phyloP scores from a whole-genome alignment of 2,329 filamentous ascomycete species.

The Helotiales sp. region DNA sequence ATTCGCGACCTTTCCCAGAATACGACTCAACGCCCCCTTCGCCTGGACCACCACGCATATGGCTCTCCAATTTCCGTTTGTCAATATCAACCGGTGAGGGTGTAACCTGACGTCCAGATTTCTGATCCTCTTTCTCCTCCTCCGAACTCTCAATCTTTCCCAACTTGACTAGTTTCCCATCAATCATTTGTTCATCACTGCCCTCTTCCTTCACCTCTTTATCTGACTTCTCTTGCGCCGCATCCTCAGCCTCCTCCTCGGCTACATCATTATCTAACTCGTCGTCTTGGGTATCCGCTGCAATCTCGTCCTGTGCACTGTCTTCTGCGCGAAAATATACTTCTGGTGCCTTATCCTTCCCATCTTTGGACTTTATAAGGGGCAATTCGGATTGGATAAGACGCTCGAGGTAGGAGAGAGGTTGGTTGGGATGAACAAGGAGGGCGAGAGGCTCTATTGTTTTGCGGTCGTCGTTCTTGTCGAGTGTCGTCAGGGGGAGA shows the following conservation, averaged over 20 bases:
- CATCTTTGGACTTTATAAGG: conserved; percentile 58
- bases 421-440: conserved; percentile 85
- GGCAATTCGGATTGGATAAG: conserved; percentile 84
- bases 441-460: conserved; percentile 82
- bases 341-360: conserved; percentile 68
- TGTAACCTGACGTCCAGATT: conserved; percentile 13
- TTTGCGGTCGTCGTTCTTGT: conserved; percentile 60
- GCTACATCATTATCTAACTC: conserved; percentile 31
- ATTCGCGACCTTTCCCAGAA: conserved; percentile 66
- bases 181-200: conserved; percentile 49
- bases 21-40: conserved; percentile 68
- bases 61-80: conserved; percentile 30
- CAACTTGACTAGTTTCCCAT: conserved; percentile 42
- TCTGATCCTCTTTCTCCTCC: conserved; percentile 29
- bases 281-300: conserved; percentile 39
- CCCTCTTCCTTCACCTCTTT: conserved; percentile 40
- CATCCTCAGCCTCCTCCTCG: conserved; percentile 35
- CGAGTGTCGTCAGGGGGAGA: conserved; percentile 67
- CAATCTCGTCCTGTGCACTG: conserved; percentile 58
- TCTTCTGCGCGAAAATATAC: conserved; percentile 82
- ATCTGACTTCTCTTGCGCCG: conserved; percentile 22
- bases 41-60: conserved; percentile 47
- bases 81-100: background rate
- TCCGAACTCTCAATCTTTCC: conserved; percentile 32
- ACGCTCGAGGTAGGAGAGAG: conserved; percentile 84